Evolutionary conservation across 805 yeast genomes (phyloP), one percentile per base, ranked within the genome.

Genomic region (Ogataea nitratoaversa): DNA sequence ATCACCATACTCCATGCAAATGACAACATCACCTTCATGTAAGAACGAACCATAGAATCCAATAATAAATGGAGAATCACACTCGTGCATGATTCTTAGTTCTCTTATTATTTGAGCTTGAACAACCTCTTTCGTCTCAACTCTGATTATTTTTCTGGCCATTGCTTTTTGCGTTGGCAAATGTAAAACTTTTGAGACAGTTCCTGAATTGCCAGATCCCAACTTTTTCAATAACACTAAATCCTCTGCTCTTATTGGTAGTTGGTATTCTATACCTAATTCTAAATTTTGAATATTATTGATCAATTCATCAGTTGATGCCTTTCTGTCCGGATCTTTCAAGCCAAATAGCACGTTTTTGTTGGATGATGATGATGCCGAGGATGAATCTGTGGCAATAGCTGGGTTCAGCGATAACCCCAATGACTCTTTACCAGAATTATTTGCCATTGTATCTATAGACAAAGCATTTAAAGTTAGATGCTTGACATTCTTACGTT

Each of bases 1-100:
- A 62, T 91, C 95, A 78, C 91, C 86, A 63, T 86, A 90, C 63
- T 91, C 98, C 95, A 90, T 89, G 59, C 95, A 84, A 45, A 93
- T 84, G 12, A 88, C 82, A 14, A 93, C 90, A 46, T 87, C 85
- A 22, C 73, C 75, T 44, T 79, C 79, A 40, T 76, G 76, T 37
- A 88, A 73, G 55, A 82, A 85, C 0, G 96, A 95, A 7, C 98
- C 98, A 62, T 82, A 91, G 60, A 90, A 93, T 34, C 85, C 87
- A 36, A 91, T 84, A 34, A 93, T 90, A 53, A 76, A 85, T 4
- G 87, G 87, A 40, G 78, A 81, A 56, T 76, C 82, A 56, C 97
- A 91, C 56, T 86, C 95, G 59, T 88, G 95, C 76, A 93, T 76
- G 18, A 93, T 90, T 44, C 89, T 78, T 38, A 93, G 70, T 64